Percentiles rank a stretch among this genome's conserved stretches.
Conservation (phyloP, 768 basidiomycete genomes). For the Naganishia friedmannii region DNA sequence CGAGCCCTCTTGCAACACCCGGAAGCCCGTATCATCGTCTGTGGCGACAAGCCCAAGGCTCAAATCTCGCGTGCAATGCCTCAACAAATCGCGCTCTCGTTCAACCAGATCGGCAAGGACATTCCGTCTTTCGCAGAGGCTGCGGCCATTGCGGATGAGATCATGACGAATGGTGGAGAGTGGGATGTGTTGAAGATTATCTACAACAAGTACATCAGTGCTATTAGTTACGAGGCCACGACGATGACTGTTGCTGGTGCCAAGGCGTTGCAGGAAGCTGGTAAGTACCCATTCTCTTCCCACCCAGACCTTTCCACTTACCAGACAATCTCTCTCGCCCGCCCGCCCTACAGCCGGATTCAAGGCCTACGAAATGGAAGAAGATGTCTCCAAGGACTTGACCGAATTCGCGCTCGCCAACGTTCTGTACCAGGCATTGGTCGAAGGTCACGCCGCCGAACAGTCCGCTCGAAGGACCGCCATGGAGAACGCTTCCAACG, state of each 20-base stretch:
- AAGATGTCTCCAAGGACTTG: constrained; percentile 87
- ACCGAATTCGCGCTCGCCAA: constrained; percentile 95
- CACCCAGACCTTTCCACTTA: neutral
- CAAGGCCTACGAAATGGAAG: constrained; percentile 95
- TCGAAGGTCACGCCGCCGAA: constrained; percentile 94
- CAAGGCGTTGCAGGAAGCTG: constrained; percentile 72
- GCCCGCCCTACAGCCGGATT: constrained; percentile 71
- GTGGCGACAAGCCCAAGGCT: constrained; percentile 96
- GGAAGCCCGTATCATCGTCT: constrained; percentile 68
- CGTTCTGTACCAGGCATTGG: constrained; percentile 88
- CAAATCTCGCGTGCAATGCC: constrained; percentile 71
- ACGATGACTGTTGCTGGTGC: constrained; percentile 75
- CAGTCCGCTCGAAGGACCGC: constrained; percentile 77
- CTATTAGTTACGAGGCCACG: constrained; percentile 81
- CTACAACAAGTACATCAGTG: constrained; percentile 57
- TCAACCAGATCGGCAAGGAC: constrained; percentile 97
- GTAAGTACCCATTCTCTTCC: constrained; percentile 54
- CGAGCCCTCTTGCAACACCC: constrained; percentile 61
- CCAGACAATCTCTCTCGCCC: neutral
- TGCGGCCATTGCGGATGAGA: constrained; percentile 85
- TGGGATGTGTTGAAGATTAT: constrained; percentile 65
- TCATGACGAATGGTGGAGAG: constrained; percentile 76
- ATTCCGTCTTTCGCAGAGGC: constrained; percentile 97
- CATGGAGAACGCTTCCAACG: constrained; percentile 98
- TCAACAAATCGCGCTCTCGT: constrained; percentile 72